Base-by-base conservation (phyloP, 2,329 filamentous ascomycete species). In the Penicillium concentricum region DNA sequence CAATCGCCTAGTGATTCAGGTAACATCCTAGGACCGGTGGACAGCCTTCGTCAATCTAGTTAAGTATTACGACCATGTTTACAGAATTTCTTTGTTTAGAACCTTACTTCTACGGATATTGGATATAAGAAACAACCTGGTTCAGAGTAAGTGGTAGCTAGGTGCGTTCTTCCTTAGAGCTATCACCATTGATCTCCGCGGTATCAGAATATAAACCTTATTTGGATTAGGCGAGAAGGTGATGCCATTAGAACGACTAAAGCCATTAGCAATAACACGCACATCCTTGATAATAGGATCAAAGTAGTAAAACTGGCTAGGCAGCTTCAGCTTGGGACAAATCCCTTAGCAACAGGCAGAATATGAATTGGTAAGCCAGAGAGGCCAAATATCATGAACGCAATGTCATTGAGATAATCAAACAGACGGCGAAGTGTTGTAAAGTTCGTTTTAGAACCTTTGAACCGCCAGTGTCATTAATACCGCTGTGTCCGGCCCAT, bases 161-260 rank as follows among this genome's bases (percentile, higher is more conserved):
- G 4, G 5, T 18, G n/a, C 5, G 20, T 8, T 16, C 13, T 24
- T 5, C 30, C 30, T 32, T 32, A 15, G 30, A 32, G 12, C 30
- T 4, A 32, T 15, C 13, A 5, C 13, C 30, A 32, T 32, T 15
- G 12, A 4, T 32, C 30, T 32, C 30, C 1, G 13, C 10, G 4
- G 30, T 32, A 32, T 13, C 4, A 32, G 12, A 13, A 32, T 30
- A 30, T 30, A 12, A 13, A 13, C 13, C 15, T 4, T 5, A 5
- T 66, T 68, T 52, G 73, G 70, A 60, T 77, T 73, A 0, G 72
- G 74, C 3, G 69, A 72, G 61, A 78, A 77, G 12, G 65, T 67
- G 38, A 79, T 75, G 2, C 77, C 76, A 63, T 78, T 79, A 3
- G 76, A 75, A 39, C 73, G 69, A 2, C 64, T 58, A 46, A 78